Conservation (phyloP, 2,329 filamentous ascomycete genomes). For the Zasmidium cellare region DNA sequence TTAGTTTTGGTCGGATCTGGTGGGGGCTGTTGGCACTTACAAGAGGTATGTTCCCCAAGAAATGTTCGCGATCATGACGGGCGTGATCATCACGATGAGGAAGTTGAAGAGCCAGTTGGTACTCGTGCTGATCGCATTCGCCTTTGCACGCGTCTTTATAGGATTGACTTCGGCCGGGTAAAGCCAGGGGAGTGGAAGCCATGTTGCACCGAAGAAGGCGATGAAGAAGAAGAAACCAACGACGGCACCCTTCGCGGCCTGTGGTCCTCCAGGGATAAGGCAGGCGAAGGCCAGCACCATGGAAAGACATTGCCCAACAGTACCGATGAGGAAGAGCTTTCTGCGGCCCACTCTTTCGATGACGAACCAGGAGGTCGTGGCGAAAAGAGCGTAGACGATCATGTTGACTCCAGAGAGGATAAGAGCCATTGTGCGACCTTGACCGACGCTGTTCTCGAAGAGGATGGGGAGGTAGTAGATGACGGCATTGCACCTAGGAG, state of each 20-base stretch:
- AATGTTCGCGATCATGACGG: constrained; percentile 30
- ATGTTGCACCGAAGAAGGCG: constrained; percentile 64
- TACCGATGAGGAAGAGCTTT: constrained; percentile 45
- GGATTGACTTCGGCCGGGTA: constrained; percentile 48
- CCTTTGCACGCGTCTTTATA: constrained; percentile 57
- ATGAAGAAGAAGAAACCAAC: constrained; percentile 70
- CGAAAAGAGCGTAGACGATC: constrained; percentile 20
- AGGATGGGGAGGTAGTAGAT: constrained; percentile 47
- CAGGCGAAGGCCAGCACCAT: constrained; percentile 50
- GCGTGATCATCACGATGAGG: constrained; percentile 31
- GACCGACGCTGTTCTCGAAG: constrained; percentile 53
- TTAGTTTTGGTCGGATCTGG: too few relatives aligned
- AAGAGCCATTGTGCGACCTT: constrained; percentile 42
- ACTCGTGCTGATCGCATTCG: constrained; percentile 47
- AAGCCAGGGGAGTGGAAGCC: constrained; percentile 34
- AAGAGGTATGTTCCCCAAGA: constrained; percentile 17
- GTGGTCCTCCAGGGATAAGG: constrained; percentile 39
- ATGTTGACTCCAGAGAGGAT: constrained; percentile 46
- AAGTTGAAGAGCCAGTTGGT: constrained; percentile 50
- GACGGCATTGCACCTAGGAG: constrained; percentile 35
- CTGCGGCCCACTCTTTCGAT: constrained; percentile 61
- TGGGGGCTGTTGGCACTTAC: constrained; percentile 7
- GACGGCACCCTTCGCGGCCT: constrained; percentile 47
- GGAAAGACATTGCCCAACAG: constrained; percentile 55
- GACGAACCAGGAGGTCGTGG: constrained; percentile 61